A percentile compares a stretch with the other conserved stretches of the same genome.
Conservation (phyloP, 2,329 filamentous ascomycete species). For the Hymenoscyphus salicellus region DNA sequence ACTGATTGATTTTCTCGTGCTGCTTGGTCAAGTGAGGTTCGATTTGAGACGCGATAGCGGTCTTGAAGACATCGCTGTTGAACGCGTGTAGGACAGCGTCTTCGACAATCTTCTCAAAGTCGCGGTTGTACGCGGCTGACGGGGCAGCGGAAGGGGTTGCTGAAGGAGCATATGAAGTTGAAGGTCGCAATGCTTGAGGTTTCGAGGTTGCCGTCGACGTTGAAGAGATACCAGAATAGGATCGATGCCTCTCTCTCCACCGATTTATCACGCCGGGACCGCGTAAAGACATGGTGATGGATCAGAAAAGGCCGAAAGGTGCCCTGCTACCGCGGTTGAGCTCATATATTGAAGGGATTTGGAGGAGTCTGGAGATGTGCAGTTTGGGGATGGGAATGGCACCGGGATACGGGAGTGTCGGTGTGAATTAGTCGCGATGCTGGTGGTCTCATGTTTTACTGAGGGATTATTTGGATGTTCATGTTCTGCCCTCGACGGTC, state of each 20-base stretch:
- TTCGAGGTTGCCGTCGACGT: constrained; percentile 8
- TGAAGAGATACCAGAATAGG: constrained; percentile 11
- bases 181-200: constrained; percentile 13
- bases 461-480: neutral
- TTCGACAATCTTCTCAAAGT: constrained; percentile 24
- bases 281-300: constrained; percentile 7
- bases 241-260: constrained; percentile 26
- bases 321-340: neutral
- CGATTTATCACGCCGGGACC: constrained; percentile 15
- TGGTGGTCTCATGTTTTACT: neutral
- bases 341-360: neutral
- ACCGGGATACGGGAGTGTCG: neutral
- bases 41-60: constrained; percentile 25
- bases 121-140: constrained; percentile 11
- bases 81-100: constrained; percentile 23
- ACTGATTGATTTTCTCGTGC: constrained; percentile 26
- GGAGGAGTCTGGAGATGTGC: neutral
- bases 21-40: constrained; percentile 23
- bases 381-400: neutral
- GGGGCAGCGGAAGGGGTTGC: constrained; percentile 1
- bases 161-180: constrained; percentile 4
- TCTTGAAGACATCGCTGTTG: constrained; percentile 24
- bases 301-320: neutral
- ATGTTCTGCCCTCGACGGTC: neutral
- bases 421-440: neutral